Conservation (phyloP, 306 rosid genomes). For the Inga laurina region DNA sequence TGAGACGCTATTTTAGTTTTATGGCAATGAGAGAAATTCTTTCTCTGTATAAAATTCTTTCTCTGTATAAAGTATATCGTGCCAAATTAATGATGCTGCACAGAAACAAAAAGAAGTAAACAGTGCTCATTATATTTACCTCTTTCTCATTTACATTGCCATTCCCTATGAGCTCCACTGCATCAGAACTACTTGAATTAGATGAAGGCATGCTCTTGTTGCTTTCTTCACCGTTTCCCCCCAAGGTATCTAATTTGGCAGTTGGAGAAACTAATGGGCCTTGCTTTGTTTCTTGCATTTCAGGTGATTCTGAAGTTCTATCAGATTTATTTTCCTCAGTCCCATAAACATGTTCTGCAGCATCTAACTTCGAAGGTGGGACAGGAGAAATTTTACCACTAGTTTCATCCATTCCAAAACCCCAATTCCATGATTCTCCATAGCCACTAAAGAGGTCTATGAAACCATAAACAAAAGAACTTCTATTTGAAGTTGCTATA, state of each 20-base stretch:
- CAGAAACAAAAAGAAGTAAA: slow-evolving; percentile 24
- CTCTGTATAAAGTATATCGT: not conserved
- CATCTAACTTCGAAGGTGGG: slow-evolving; percentile 42
- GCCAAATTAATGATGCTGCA: slow-evolving; percentile 1
- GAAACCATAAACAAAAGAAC: slow-evolving; percentile 79
- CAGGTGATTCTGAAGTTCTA: slow-evolving; percentile 39
- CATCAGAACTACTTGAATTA: slow-evolving; percentile 51
- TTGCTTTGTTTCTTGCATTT: slow-evolving; percentile 47
- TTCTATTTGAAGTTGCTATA: slow-evolving; percentile 49
- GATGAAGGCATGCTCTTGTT: slow-evolving; percentile 47
- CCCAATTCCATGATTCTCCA: slow-evolving; percentile 92
- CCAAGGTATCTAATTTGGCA: slow-evolving; percentile 52
- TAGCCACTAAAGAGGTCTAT: slow-evolving; percentile 90
- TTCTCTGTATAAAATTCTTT: not conserved
- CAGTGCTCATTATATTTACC: slow-evolving; percentile 46
- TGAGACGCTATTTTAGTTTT: slow-evolving; percentile 3
- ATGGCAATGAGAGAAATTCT: slow-evolving; percentile 16
- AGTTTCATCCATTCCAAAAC: slow-evolving; percentile 69
- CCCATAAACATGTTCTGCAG: slow-evolving; percentile 43
- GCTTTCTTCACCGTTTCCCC: slow-evolving; percentile 68
- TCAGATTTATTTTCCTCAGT: slow-evolving; percentile 50
- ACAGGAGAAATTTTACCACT: slow-evolving; percentile 45
- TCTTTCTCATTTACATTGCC: slow-evolving; percentile 55
- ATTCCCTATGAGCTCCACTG: slow-evolving; percentile 35
- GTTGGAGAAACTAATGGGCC: slow-evolving; percentile 36